A percentile compares a stretch with the other conserved stretches of the same genome.
phyloP scores from a whole-genome alignment of 2,329 filamentous ascomycete species.

The Microsporum ferrugineum region DNA sequence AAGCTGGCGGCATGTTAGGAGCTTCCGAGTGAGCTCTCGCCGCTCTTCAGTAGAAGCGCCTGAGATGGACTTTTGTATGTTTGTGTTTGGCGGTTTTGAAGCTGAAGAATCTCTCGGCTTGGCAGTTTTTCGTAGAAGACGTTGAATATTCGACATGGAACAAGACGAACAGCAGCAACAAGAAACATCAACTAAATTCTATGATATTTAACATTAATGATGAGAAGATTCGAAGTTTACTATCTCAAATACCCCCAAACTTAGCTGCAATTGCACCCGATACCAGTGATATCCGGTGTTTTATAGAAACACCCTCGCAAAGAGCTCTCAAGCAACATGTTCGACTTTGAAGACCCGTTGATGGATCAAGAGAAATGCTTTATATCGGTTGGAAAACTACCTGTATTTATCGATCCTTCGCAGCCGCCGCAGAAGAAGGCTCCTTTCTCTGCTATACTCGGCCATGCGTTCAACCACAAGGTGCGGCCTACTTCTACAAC shows the following conservation, averaged over 20 bases:
- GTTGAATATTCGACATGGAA: neutral
- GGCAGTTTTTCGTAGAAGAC: neutral
- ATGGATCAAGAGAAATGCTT: conserved; percentile 51
- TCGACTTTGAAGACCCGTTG: conserved; percentile 32
- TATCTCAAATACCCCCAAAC: neutral
- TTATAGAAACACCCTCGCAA: neutral
- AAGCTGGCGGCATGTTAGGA: conserved; percentile 27
- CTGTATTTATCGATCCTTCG: conserved; percentile 55
- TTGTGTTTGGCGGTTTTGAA: neutral
- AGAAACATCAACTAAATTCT: neutral
- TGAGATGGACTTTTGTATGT: neutral
- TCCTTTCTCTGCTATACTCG: conserved; percentile 60
- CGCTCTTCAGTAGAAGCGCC: neutral
- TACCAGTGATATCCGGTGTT: neutral
- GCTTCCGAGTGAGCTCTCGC: neutral
- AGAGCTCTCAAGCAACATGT: conserved; percentile 24
- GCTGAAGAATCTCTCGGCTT: neutral
- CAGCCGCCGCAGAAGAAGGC: conserved; percentile 61
- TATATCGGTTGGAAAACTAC: conserved; percentile 57
- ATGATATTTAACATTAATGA: neutral
- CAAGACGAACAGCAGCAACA: neutral
- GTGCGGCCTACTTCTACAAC: conserved; percentile 28
- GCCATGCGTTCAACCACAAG: conserved; percentile 58
- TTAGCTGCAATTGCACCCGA: neutral
- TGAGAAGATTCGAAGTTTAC: neutral